These are phyloP conservation scores for Cladophialophora yegresii DNA, from an alignment of 2,329 filamentous ascomycete genomes.

Conservation along the genomic window DNA sequence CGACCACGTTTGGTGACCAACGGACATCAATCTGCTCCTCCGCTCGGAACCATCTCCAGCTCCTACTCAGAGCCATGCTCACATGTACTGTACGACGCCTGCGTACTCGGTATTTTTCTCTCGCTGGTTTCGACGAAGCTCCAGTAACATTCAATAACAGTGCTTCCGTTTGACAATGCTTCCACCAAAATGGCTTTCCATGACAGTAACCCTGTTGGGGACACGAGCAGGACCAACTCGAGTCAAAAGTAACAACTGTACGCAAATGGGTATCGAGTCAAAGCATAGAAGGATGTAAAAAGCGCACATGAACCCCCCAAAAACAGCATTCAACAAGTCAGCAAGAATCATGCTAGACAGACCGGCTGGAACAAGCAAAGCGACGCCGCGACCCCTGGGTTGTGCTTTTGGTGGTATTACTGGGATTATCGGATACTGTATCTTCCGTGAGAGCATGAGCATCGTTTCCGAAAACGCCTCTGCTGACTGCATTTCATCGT, in stretches of 20 bases:
- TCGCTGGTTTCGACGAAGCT: not conserved
- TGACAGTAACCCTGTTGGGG: not conserved
- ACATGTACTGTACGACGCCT: not conserved
- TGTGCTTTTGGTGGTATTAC: slow-evolving; percentile 29
- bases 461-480: slow-evolving; percentile 27
- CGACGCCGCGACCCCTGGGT: slow-evolving; percentile 8
- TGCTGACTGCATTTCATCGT: slow-evolving; percentile 34
- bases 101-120: not conserved
- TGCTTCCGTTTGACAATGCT: not conserved
- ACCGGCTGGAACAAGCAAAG: slow-evolving; percentile 11
- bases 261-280: slow-evolving; percentile 32
- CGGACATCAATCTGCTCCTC: not conserved
- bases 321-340: slow-evolving; percentile 9
- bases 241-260: slow-evolving; percentile 3
- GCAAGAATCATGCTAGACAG: slow-evolving; percentile 12
- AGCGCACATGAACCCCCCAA: slow-evolving; percentile 12
- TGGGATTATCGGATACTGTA: slow-evolving; percentile 33
- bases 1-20: not conserved
- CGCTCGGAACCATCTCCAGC: too few relatives aligned
- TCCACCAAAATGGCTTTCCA: slow-evolving; percentile 9
- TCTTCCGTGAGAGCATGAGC: slow-evolving; percentile 21
- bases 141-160: not conserved
- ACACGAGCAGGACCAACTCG: slow-evolving; percentile 2
- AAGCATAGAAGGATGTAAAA: slow-evolving; percentile 20
- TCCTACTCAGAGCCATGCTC: not conserved